Evolutionary conservation across 345 rosid species (phyloP), one percentile per base, ranked within the genome.

Genomic region (Melastoma malabathricum): DNA sequence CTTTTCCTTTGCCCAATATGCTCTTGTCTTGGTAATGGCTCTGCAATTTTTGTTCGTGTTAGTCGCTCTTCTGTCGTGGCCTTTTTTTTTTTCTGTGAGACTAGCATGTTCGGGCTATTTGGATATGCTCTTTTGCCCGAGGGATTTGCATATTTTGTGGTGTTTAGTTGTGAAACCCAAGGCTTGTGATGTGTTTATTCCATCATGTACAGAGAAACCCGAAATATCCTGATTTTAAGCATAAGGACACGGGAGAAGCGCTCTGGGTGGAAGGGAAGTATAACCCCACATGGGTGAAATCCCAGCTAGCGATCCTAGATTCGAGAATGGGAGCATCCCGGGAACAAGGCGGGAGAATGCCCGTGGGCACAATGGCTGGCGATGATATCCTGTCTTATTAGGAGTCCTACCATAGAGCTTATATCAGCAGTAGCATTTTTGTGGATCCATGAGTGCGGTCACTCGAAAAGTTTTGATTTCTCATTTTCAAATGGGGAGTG

Each of bases 221-320:
- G 12, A 78, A 73, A 49, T 72, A 72, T 66, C 84, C 89, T 13
- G 89, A 82, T 72, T 78, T 82, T 62, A 78, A 76, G 69, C 84
- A 82, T 66, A 82, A 82, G 57, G 84, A 76, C 57, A 82, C 89
- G 6, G 89, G 89, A 51, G 84, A 82, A 70, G 80, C 79, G 52
- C 52, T 78, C 51, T 78, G 82, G 89, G 59, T 76, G 10, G 84
- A 78, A 64, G 80, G 84, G 59, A 64, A 72, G 65, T 52, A 70
- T 54, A 82, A 74, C 61, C 89, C 84, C 17, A 58, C 68, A 9
- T 74, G 84, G 83, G 81, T 78, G 57, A 78, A 74, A 55, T 72
- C 82, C 41, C 82, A 78, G 47, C 64, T 82, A 51, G 72, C 51
- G 2, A 56, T 73, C 61, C 50, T 75, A 49, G 89, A 82, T 66